phyloP scores from a whole-genome alignment of 2,329 filamentous ascomycete species.

The Incumbomyces delicatus region DNA sequence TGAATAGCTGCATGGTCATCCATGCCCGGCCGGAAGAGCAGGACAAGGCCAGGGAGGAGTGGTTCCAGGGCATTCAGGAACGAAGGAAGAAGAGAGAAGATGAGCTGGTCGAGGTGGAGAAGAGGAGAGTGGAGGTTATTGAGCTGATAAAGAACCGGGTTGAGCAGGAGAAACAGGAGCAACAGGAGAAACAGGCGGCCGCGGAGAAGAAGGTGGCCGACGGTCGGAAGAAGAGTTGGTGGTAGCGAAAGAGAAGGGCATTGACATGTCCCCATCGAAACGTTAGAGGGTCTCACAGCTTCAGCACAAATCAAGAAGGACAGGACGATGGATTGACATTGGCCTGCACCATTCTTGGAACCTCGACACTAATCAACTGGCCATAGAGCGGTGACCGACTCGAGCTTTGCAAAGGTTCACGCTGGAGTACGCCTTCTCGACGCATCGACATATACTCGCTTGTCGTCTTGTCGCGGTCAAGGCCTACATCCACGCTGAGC shows the following conservation, averaged over 20 bases:
- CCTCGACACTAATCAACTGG: no score
- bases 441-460: no score
- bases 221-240: not conserved
- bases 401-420: no score
- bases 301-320: no score
- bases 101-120: conserved; percentile 32
- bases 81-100: conserved; percentile 59
- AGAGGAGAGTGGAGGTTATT: conserved; percentile 32
- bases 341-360: no score
- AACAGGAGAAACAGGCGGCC: not conserved
- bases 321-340: no score
- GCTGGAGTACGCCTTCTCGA: no score
- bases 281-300: no score
- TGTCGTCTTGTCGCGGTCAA: no score
- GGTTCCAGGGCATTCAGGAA: conserved; percentile 72
- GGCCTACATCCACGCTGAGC: no score
- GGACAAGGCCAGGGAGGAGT: conserved; percentile 83
- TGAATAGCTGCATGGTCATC: conserved; percentile 95
- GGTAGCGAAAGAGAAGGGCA: not conserved
- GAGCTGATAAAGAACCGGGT: conserved; percentile 16
- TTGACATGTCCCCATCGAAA: not conserved
- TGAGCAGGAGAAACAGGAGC: conserved; percentile 6
- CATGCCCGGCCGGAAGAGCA: conserved; percentile 77
- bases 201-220: not conserved
- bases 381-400: no score